Evolutionary conservation across 306 rosid species (phyloP).

Genomic region (Ormosia emarginata): DNA sequence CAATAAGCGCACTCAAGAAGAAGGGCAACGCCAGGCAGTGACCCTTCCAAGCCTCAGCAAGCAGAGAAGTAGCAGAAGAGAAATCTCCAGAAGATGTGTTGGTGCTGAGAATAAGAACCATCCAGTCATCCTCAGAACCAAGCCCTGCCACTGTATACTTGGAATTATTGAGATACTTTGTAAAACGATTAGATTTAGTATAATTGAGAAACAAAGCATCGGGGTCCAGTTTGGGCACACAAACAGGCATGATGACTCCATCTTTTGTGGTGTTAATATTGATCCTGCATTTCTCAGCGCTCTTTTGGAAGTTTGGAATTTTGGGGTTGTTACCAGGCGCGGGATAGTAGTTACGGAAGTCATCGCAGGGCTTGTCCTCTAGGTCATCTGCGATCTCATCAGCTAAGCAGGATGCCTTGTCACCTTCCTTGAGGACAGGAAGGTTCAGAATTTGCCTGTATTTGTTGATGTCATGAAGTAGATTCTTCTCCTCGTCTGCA

Average conservation of each 20-base stretch:
- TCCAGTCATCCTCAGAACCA: constrained; percentile 69
- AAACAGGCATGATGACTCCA: constrained; percentile 57
- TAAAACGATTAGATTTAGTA: constrained; percentile 24
- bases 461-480: constrained; percentile 64
- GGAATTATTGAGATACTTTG: constrained; percentile 51
- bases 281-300: constrained; percentile 42
- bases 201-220: constrained; percentile 36
- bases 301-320: constrained; percentile 31
- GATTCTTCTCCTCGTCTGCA: constrained; percentile 42
- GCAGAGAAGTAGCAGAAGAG: constrained; percentile 37
- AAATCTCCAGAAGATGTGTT: constrained; percentile 41
- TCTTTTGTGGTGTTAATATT: constrained; percentile 41
- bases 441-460: constrained; percentile 43
- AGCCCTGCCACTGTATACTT: constrained; percentile 59
- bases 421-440: constrained; percentile 28
- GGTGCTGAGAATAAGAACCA: constrained; percentile 59
- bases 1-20: constrained; percentile 5
- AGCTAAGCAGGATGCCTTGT: constrained; percentile 57
- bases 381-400: constrained; percentile 46
- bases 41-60: neutral
- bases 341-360: constrained; percentile 30
- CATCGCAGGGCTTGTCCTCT: constrained; percentile 38
- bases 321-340: constrained; percentile 1
- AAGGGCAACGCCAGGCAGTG: neutral
- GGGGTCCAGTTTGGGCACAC: constrained; percentile 34